Base-by-base conservation (phyloP, 2,329 filamentous ascomycete species). In the Canariomyces notabilis region DNA sequence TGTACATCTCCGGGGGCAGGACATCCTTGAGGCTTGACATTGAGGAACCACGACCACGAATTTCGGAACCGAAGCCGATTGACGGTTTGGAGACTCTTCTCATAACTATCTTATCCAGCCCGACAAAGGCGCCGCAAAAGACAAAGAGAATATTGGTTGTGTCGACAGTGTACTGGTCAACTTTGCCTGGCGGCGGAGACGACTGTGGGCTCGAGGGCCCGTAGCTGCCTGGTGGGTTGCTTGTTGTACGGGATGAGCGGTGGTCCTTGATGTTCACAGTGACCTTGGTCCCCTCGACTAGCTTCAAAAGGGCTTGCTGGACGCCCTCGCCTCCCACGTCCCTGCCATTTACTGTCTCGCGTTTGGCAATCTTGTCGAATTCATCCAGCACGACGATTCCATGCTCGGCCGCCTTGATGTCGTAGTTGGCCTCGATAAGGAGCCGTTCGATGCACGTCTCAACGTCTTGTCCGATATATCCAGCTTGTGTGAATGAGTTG, bases 71-170 rank as follows among this genome's bases (percentile, higher is more conserved):
- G 59, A 98, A 98, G 1, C 93, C 93, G 56, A 98, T 91, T 3
- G 87, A 86, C 0, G 79, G 77, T 60, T 86, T 89, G 11, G 89
- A 85, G 36, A 97, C 84, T n/a, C 93, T 83, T 48, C 89, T 85
- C 49, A 95, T 74, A 39, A 98, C 80, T 26, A 85, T 78, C 63
- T 94, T 95, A 60, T 96, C 88, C 1, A 97, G 74, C 2, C 90
- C 91, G 29, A 94, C 87, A 62, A 98, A 98, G 15, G 93, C 93
- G 15, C 93, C 93, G 11, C 90, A 94, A 64, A 93, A 95, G 34
- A 98, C 89, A 68, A 98, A 98, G 21, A 98, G 77, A 49, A 98
- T 97, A 58, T 97, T 96, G 54, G 89, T 90, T 0, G 93, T 98
- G 58, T 93, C 86, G 48, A 96, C 83, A 46, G 87, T 82, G 61